Evolutionary conservation across 169 alveolate genomes (phyloP).

Genomic region (Cryptosporidium sp.): DNA sequence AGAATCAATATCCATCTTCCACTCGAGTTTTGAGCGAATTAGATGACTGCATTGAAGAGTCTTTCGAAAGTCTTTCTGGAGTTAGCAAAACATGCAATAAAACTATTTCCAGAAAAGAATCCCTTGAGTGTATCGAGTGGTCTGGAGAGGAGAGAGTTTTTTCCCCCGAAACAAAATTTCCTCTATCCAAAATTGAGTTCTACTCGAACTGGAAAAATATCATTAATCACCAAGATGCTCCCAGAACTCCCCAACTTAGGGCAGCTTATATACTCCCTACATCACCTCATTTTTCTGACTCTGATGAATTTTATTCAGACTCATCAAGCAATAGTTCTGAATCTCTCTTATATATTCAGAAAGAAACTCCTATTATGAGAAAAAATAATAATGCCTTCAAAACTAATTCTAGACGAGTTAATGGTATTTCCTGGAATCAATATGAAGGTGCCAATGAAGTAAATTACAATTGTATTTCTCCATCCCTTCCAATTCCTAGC

Average conservation of each 20-base stretch:
- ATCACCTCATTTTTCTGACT: constrained; percentile 3
- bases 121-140: constrained; percentile 43
- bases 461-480: constrained; percentile 12
- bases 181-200: constrained; percentile 18
- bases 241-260: constrained; percentile 62
- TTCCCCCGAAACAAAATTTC: neutral
- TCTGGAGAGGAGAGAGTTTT: constrained; percentile 58
- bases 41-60: constrained; percentile 5
- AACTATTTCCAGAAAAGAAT: constrained; percentile 5
- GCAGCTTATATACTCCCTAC: neutral
- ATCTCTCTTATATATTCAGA: constrained; percentile 12
- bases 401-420: neutral
- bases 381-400: neutral
- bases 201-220: constrained; percentile 46
- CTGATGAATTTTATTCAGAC: constrained; percentile 1
- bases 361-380: neutral
- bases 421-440: constrained; percentile 10
- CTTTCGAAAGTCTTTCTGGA: constrained; percentile 10
- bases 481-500: constrained; percentile 38
- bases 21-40: constrained; percentile 14
- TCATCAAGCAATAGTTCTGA: constrained; percentile 16
- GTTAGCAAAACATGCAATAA: neutral
- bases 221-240: constrained; percentile 34
- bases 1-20: constrained; percentile 6
- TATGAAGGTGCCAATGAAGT: constrained; percentile 4